Conservation (phyloP, 1,284 basidiomycete genomes). For the Heterobasidion annosum region DNA sequence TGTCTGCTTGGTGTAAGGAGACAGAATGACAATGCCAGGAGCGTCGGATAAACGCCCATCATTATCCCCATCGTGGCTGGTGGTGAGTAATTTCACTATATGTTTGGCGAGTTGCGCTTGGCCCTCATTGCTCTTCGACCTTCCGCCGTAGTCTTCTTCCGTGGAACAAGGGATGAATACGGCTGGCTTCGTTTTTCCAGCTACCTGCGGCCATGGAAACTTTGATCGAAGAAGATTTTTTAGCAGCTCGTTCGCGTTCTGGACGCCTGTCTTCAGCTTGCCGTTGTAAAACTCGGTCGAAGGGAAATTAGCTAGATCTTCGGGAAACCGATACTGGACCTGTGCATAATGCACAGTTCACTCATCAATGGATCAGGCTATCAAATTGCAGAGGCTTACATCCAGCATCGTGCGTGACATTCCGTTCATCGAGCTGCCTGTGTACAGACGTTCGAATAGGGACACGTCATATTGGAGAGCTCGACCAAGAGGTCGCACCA, state of each 20-base stretch:
- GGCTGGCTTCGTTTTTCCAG: conserved; percentile 31
- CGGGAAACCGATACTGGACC: conserved; percentile 56
- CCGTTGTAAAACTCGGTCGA: conserved; percentile 53
- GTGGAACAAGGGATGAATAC: conserved; percentile 47
- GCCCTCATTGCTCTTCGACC: conserved; percentile 52
- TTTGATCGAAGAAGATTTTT: conserved; percentile 25
- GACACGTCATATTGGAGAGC: conserved; percentile 50
- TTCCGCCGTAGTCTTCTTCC: conserved; percentile 50
- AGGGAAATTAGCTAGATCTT: conserved; percentile 47
- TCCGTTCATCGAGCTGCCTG: conserved; percentile 21
- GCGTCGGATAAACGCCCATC: neutral
- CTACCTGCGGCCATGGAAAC: conserved; percentile 47
- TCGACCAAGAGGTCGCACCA: conserved; percentile 47
- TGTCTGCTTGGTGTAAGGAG: conserved; percentile 52
- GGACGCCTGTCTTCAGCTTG: conserved; percentile 36
- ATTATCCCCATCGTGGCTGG: conserved; percentile 6
- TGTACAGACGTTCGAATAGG: conserved; percentile 51
- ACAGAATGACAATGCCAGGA: conserved; percentile 38
- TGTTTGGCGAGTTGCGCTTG: conserved; percentile 41
- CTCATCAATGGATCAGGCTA: neutral
- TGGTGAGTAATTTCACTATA: conserved; percentile 31
- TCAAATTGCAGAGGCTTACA: conserved; percentile 20
- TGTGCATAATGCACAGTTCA: conserved; percentile 10
- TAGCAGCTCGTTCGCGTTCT: conserved; percentile 29
- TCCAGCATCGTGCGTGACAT: conserved; percentile 53